These are phyloP conservation scores for Leccinum pachyderme DNA, from an alignment of 1,284 basidiomycete species.

Conservation along the genomic window DNA sequence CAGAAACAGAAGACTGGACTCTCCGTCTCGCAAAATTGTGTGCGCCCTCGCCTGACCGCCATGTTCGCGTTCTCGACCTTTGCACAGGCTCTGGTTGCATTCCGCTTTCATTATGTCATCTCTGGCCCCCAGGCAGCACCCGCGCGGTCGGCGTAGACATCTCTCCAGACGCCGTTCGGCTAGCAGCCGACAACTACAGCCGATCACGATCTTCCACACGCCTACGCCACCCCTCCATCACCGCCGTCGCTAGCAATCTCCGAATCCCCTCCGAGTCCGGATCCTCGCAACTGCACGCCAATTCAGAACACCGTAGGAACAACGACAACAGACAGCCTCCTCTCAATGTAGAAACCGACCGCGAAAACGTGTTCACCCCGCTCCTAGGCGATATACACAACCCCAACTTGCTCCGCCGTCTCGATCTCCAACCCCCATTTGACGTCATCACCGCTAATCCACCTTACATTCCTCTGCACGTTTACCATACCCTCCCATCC, in stretches of 20 bases:
- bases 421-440: constrained; percentile 44
- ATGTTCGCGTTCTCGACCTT: constrained; percentile 73
- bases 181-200: constrained; percentile 71
- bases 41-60: constrained; percentile 37
- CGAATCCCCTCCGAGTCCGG: constrained; percentile 3
- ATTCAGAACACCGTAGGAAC: not conserved
- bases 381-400: constrained; percentile 48
- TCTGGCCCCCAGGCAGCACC: constrained; percentile 51
- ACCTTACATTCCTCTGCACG: constrained; percentile 79
- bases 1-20: constrained; percentile 87
- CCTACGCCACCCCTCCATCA: constrained; percentile 1
- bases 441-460: constrained; percentile 89
- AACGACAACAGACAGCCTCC: not conserved
- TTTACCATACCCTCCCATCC: constrained; percentile 61
- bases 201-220: constrained; percentile 40
- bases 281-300: not conserved
- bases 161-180: constrained; percentile 60
- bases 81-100: constrained; percentile 92
- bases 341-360: not conserved
- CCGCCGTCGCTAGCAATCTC: constrained; percentile 10
- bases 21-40: constrained; percentile 51
- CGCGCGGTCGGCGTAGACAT: constrained; percentile 72
- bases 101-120: constrained; percentile 71
- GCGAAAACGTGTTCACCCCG: constrained; percentile 47
- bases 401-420: constrained; percentile 35